These are phyloP conservation scores for Grifola frondosa DNA, from an alignment of 1,284 basidiomycete genomes.

Conservation along the genomic window DNA sequence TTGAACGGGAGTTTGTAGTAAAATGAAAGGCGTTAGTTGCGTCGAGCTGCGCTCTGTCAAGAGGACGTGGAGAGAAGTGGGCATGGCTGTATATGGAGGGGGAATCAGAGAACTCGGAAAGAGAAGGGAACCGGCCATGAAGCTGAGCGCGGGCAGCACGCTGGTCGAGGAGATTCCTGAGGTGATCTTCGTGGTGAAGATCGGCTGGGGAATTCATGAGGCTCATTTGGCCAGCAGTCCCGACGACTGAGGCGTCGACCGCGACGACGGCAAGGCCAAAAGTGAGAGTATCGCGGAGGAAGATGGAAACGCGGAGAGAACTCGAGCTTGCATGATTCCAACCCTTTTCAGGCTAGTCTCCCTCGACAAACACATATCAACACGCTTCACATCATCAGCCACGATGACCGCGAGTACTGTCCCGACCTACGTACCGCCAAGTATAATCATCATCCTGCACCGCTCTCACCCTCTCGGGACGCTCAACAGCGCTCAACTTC, in stretches of 20 bases:
- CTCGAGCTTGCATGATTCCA: conserved; percentile 10
- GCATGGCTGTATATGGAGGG: conserved; percentile 66
- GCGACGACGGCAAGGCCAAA: conserved; percentile 10
- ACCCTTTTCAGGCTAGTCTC: conserved; percentile 15
- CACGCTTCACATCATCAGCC: too few relatives aligned
- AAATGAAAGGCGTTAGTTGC: conserved; percentile 30
- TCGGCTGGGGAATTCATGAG: conserved; percentile 31
- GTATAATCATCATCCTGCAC: too few relatives aligned
- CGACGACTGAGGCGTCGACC: conserved; percentile 10
- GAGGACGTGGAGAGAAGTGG: conserved; percentile 50
- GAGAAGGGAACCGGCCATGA: conserved; percentile 49
- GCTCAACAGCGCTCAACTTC: too few relatives aligned
- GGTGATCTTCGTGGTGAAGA: conserved; percentile 43
- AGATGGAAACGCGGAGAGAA: conserved; percentile 10
- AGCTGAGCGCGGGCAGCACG: conserved; percentile 48
- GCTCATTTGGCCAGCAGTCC: conserved; percentile 20
- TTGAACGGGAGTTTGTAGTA: conserved; percentile 26
- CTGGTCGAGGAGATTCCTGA: conserved; percentile 54
- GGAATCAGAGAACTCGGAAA: conserved; percentile 60
- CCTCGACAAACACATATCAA: conserved; percentile 18
- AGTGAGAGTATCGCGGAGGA: conserved; percentile 21
- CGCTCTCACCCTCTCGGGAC: too few relatives aligned
- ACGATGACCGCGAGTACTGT: too few relatives aligned
- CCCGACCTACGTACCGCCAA: too few relatives aligned
- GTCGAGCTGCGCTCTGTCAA: conserved; percentile 29